Percentiles rank a stretch among this genome's conserved stretches.
Conservation (phyloP, 371 early-diverging fungal genomes). For the Nematocida sp. region DNA sequence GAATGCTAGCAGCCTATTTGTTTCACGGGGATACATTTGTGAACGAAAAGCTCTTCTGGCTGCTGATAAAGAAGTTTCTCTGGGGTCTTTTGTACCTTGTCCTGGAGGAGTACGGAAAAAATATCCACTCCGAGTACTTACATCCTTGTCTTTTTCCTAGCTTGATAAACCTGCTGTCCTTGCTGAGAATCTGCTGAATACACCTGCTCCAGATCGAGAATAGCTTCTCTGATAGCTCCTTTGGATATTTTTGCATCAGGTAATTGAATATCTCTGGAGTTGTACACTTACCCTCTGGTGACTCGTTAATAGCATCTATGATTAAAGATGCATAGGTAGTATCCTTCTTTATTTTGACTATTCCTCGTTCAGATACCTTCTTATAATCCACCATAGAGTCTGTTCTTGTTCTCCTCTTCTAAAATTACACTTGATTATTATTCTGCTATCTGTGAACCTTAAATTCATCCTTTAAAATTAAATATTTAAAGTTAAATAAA, state of each 20-base stretch:
- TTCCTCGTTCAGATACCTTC: no score
- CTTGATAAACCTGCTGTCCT: conserved; percentile 13
- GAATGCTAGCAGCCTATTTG: neutral
- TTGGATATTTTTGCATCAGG: neutral
- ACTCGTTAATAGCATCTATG: neutral
- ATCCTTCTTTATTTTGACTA: neutral
- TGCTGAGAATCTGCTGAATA: conserved; percentile 30
- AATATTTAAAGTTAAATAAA: no score
- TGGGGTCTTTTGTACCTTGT: neutral
- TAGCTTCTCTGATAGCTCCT: neutral
- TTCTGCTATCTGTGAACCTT: no score
- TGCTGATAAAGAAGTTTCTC: neutral
- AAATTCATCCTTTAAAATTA: no score
- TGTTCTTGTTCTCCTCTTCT: no score
- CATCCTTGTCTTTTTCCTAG: neutral
- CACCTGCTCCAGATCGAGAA: neutral
- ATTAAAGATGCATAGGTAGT: conserved; percentile 16
- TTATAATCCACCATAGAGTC: no score
- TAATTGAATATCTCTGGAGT: conserved; percentile 7
- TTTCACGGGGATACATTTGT: neutral
- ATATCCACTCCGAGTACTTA: conserved; percentile 26
- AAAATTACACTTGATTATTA: no score
- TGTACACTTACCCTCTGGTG: conserved; percentile 15
- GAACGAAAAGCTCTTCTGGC: neutral
- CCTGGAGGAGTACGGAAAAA: conserved; percentile 2